These are phyloP conservation scores for Comarum palustre DNA, from an alignment of 306 rosid genomes.

Conservation along the genomic window DNA sequence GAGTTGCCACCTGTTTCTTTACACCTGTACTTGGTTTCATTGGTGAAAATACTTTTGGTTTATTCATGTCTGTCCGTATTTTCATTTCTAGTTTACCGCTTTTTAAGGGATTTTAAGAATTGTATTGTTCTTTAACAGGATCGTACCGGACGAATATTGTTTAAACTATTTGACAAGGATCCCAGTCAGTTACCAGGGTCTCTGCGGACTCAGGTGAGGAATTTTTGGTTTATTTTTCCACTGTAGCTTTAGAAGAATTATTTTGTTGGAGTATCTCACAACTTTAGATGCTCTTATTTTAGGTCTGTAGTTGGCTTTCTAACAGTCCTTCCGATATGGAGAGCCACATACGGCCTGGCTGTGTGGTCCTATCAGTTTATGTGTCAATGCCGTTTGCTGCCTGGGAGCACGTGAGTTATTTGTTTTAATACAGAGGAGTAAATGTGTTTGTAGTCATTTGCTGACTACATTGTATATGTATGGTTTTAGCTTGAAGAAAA, in stretches of 20 bases:
- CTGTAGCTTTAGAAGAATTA: neutral
- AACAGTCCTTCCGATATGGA: conserved; percentile 88
- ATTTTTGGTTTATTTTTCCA: conserved; percentile 14
- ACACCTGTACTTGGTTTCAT: neutral
- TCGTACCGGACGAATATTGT: conserved; percentile 76
- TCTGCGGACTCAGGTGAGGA: conserved; percentile 69
- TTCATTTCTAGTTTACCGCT: conserved; percentile 9
- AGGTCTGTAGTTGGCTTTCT: conserved; percentile 88
- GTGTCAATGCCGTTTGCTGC: conserved; percentile 64
- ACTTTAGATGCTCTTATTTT: neutral
- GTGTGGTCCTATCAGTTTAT: conserved; percentile 79
- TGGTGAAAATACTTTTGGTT: neutral
- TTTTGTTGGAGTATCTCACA: neutral
- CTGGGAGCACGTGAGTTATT: conserved; percentile 72
- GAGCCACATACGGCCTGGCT: conserved; percentile 93
- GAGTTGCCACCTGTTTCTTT: neutral
- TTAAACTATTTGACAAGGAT: conserved; percentile 85
- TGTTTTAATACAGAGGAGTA: conserved; percentile 20
- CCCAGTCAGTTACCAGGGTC: conserved; percentile 82
- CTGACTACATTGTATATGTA: conserved; percentile 29
- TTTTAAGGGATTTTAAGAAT: conserved; percentile 17
- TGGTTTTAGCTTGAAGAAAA: conserved; percentile 70
- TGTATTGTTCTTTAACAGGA: conserved; percentile 46
- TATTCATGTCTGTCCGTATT: neutral
- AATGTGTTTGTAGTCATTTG: conserved; percentile 11